Base-by-base conservation (phyloP, 1,284 basidiomycete genomes). In the Sporisorium iseilematis-ciliati region DNA sequence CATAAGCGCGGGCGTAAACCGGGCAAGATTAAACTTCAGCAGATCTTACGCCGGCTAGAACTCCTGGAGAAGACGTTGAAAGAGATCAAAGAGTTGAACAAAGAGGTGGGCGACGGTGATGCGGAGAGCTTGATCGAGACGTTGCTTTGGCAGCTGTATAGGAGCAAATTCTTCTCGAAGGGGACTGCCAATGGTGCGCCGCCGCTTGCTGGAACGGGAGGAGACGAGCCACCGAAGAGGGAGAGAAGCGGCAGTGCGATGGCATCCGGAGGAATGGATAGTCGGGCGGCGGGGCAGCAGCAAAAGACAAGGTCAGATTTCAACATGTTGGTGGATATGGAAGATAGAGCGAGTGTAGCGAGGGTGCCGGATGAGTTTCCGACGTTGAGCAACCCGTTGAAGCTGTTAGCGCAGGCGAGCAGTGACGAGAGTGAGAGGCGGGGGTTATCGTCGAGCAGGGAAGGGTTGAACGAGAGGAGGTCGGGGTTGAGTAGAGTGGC, bases 1-100 rank as follows among this genome's bases (percentile, higher is more conserved):
- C 72, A 75, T 42, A 75, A 75, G 41, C 29, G 72, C 5, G 72
- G 72, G 4, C 35, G 72, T 0, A 75, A 75, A 49, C 72, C 72
- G 20, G 72, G 72, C 29, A 75, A 75, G 57, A 75, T 75, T 42
- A 75, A 75, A 29, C 48, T 65, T 2, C 72, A 75, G n/a, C 72
- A 75, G 40, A 75, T 75, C 41, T 20, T 65, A 0, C 31, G 72
- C 1, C 43, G 72, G 7, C 38, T 75, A 6, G 66, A 75, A 16
- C 14, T 75, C 20, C 43, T 75, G 4, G 66, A 69, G 40, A 20
- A 52, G 7, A 75, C 72, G 7, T 31, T 75, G 18, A 12, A 21
- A 3, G 72, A 75, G 56, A 62, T 75, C 35, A 33, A n/a, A 7
- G 45, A 58, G 42, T 31, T 75, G 10, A 75, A 75, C 38, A 49